Percentiles rank a stretch among this genome's conserved stretches.
These are phyloP conservation scores for Penicillium robsamsonii DNA, from an alignment of 495 filamentous ascomycete genomes.

Conservation along the genomic window DNA sequence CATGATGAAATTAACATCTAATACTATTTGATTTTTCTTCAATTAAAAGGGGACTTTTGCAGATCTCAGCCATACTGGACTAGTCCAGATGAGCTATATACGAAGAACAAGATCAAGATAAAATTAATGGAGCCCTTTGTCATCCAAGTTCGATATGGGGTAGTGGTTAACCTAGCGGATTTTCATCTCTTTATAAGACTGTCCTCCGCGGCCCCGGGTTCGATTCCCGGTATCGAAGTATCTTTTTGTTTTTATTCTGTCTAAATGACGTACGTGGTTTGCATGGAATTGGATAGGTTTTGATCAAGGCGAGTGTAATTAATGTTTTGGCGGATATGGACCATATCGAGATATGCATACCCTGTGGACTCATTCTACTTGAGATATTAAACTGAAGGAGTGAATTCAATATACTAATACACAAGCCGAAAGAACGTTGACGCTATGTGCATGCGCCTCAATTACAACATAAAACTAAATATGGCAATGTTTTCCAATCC, in stretches of 20 bases:
- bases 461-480: conserved; percentile 7
- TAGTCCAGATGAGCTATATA: neutral
- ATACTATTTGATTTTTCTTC: too few species aligned
- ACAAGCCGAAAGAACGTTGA: conserved; percentile 6
- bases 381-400: conserved; percentile 2
- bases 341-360: too few species aligned
- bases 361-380: neutral
- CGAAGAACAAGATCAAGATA: neutral
- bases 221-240: conserved; percentile 8
- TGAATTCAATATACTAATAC: conserved; percentile 13
- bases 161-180: conserved; percentile 5
- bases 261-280: too few species aligned
- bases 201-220: conserved; percentile 1
- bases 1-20: too few species aligned
- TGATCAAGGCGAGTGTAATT: too few species aligned
- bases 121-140: accelerated
- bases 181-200: neutral
- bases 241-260: neutral
- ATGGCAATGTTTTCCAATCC: conserved; percentile 4
- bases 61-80: neutral
- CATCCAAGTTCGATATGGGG: conserved; percentile 3
- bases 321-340: too few species aligned
- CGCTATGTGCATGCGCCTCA: neutral
- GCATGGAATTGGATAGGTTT: too few species aligned
- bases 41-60: neutral